Percentiles rank a stretch among this genome's conserved stretches.
phyloP scores from a whole-genome alignment of 768 basidiomycete species.

The Trametes cubensis region DNA sequence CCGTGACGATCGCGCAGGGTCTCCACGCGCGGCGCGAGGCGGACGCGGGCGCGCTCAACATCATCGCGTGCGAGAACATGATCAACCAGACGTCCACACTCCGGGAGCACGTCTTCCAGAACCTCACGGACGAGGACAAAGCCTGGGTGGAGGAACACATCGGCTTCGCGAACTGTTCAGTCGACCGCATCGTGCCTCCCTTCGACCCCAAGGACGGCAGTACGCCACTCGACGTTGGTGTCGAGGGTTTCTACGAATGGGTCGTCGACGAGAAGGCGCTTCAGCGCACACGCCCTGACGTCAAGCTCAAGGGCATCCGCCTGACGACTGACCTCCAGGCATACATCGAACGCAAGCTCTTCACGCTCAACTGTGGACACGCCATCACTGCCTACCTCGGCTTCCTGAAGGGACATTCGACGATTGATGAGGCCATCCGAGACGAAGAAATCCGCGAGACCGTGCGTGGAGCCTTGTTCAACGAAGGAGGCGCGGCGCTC shows the following conservation, averaged over 20 bases:
- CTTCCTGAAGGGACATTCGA: constrained; percentile 33
- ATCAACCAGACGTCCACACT: constrained; percentile 39
- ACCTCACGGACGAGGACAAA: constrained; percentile 35
- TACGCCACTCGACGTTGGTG: constrained; percentile 41
- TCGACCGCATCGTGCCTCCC: constrained; percentile 43
- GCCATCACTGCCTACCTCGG: constrained; percentile 45
- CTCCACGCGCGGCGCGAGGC: constrained; percentile 34
- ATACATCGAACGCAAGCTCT: constrained; percentile 47
- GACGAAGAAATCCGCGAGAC: constrained; percentile 34
- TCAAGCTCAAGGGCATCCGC: constrained; percentile 36
- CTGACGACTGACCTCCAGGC: constrained; percentile 37
- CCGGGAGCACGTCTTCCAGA: constrained; percentile 33
- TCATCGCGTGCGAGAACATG: constrained; percentile 48
- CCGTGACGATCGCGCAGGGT: constrained; percentile 38
- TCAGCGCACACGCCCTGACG: constrained; percentile 28
- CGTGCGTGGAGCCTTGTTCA: constrained; percentile 37
- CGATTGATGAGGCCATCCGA: constrained; percentile 37
- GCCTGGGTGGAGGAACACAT: constrained; percentile 35
- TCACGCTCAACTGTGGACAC: constrained; percentile 46
- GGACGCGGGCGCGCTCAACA: constrained; percentile 32
- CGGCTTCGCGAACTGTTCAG: constrained; percentile 46
- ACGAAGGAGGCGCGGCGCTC: constrained; percentile 43
- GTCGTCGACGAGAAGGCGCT: constrained; percentile 38
- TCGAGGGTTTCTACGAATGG: constrained; percentile 47
- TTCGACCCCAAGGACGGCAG: constrained; percentile 23